A percentile compares a stretch with the other conserved stretches of the same genome.
Evolutionary conservation across 495 filamentous ascomycete genomes (phyloP).

Genomic region (Penicillium paradoxum): DNA sequence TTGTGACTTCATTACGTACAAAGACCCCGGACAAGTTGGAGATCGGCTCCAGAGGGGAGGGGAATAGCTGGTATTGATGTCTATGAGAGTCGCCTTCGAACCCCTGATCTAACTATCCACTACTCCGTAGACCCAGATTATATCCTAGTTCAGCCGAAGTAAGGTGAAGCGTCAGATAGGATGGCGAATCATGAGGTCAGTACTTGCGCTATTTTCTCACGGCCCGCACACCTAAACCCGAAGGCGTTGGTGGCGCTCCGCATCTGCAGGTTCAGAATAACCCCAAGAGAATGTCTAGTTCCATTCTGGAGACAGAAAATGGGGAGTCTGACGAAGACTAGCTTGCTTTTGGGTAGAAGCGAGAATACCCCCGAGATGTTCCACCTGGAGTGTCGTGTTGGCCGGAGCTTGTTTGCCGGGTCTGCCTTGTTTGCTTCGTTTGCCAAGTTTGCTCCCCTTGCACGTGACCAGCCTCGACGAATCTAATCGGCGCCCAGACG

Average conservation of each 20-base stretch:
- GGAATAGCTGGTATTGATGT: background rate
- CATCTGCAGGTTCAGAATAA: too few relatives aligned
- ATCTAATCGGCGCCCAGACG: conserved; percentile 3
- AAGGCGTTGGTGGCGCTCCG: conserved; percentile 13
- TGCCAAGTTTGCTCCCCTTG: background rate
- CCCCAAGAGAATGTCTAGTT: too few relatives aligned
- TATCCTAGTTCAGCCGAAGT: background rate
- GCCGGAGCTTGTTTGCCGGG: too few relatives aligned
- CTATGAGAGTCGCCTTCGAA: too few relatives aligned
- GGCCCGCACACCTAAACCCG: background rate
- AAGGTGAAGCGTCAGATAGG: background rate
- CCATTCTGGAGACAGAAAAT: too few relatives aligned
- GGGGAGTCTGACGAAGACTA: too few relatives aligned
- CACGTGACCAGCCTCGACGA: background rate
- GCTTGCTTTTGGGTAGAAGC: too few relatives aligned
- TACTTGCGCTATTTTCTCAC: background rate
- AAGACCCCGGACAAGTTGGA: background rate
- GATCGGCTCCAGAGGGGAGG: background rate
- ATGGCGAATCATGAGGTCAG: conserved; percentile 7
- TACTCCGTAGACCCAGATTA: background rate
- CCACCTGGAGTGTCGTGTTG: too few relatives aligned
- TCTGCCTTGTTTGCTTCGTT: background rate
- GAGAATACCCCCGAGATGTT: too few relatives aligned
- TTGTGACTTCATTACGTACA: background rate
- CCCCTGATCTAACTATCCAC: background rate